Conservation (phyloP, 371 early-diverging fungal genomes). For the Mycotypha africana region DNA sequence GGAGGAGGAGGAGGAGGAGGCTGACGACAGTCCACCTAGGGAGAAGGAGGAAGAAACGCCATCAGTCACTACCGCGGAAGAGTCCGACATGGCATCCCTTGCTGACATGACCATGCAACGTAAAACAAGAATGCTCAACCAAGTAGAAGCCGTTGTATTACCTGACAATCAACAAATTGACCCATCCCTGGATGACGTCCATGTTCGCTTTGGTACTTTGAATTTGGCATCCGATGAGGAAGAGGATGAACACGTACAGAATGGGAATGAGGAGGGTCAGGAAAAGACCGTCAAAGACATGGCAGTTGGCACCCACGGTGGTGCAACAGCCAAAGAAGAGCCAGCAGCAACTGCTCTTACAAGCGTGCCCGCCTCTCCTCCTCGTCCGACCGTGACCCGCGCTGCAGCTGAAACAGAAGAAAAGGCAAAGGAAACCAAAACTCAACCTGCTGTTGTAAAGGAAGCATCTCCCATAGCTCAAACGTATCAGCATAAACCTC, state of each 20-base stretch:
- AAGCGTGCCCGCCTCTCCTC: background rate
- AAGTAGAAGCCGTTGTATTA: constrained; percentile 18
- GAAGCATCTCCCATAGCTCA: constrained; percentile 14
- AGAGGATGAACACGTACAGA: background rate
- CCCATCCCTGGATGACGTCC: constrained; percentile 1
- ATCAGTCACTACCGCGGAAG: background rate
- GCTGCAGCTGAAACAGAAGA: constrained; percentile 1
- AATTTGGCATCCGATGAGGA: constrained; percentile 11
- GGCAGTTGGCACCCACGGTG: background rate
- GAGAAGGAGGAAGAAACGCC: background rate
- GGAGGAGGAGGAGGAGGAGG: background rate
- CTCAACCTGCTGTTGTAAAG: no score
- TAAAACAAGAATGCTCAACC: constrained; percentile 14
- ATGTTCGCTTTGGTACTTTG: constrained; percentile 24
- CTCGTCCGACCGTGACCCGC: background rate
- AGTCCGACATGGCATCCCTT: background rate
- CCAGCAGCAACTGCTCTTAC: background rate
- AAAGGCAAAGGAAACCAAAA: background rate
- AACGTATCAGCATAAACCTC: constrained; percentile 25
- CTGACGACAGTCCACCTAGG: background rate
- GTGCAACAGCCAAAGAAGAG: background rate
- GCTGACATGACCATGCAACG: background rate
- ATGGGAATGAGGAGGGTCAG: background rate
- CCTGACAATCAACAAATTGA: constrained; percentile 9
- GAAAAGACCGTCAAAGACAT: background rate